Conservation (phyloP, 2,329 filamentous ascomycete species). For the Gremmenia infestans region DNA sequence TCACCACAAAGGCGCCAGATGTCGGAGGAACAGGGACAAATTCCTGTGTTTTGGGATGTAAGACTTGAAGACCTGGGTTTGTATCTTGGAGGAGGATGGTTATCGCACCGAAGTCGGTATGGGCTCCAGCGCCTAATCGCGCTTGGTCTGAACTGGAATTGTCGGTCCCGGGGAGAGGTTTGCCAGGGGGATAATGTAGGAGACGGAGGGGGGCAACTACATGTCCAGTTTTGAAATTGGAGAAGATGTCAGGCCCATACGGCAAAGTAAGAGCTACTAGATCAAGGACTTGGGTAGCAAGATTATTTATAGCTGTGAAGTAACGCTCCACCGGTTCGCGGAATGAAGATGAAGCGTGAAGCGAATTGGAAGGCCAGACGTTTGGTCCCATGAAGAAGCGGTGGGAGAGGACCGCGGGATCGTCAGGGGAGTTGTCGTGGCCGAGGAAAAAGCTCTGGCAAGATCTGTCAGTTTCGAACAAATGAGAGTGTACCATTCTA, state of each 20-base stretch:
- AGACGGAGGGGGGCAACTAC: slow-evolving; percentile 40
- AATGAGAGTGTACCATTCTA: background rate
- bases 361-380: slow-evolving; percentile 34
- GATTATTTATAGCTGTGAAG: slow-evolving; percentile 33
- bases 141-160: slow-evolving; percentile 22
- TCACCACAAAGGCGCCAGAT: background rate
- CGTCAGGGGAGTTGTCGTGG: slow-evolving; percentile 36
- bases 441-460: slow-evolving; percentile 36
- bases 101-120: background rate
- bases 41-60: background rate
- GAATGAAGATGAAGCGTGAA: slow-evolving; percentile 35
- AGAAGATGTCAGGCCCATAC: slow-evolving; percentile 39
- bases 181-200: slow-evolving; percentile 43
- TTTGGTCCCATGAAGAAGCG: slow-evolving; percentile 40
- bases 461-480: background rate
- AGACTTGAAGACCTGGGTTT: background rate
- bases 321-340: slow-evolving; percentile 38
- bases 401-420: slow-evolving; percentile 31
- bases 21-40: background rate
- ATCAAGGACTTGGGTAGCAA: slow-evolving; percentile 36
- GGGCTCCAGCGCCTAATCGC: slow-evolving; percentile 24
- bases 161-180: slow-evolving; percentile 19
- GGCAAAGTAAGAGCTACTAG: slow-evolving; percentile 40
- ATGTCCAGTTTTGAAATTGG: slow-evolving; percentile 37
- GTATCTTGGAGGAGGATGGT: background rate